Conservation (phyloP, 2,329 filamentous ascomycete genomes). For the Fusarium scirpi region DNA sequence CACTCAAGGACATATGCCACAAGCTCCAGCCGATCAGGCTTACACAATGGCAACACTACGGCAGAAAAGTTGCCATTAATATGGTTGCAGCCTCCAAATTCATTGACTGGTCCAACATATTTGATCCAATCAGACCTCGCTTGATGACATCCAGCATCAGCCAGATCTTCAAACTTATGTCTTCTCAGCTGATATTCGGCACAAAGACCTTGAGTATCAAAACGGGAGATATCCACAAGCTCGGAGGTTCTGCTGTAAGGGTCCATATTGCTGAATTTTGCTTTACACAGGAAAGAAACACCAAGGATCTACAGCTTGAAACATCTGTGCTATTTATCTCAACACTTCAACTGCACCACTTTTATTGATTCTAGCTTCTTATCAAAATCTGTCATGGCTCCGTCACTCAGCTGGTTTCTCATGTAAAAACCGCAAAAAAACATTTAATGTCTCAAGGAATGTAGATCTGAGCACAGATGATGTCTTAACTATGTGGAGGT, state of each 20-base stretch:
- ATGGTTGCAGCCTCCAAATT: neutral
- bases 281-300: no score
- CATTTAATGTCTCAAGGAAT: neutral
- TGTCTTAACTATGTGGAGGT: neutral
- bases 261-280: neutral
- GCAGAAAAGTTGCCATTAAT: neutral
- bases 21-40: neutral
- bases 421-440: no score
- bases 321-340: neutral
- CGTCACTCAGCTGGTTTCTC: neutral
- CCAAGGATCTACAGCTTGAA: rapidly evolving
- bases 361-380: neutral
- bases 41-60: neutral
- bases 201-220: neutral
- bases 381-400: rapidly evolving
- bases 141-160: neutral
- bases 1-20: neutral
- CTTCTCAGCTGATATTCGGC: neutral
- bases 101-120: neutral
- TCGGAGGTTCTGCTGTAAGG: neutral
- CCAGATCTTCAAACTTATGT: neutral
- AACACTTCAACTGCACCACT: neutral
- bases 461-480: neutral
- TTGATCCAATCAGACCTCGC: neutral
- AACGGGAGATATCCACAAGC: neutral